These are phyloP conservation scores for Zasmidium angulare DNA, from an alignment of 2,329 filamentous ascomycete species.

Conservation along the genomic window DNA sequence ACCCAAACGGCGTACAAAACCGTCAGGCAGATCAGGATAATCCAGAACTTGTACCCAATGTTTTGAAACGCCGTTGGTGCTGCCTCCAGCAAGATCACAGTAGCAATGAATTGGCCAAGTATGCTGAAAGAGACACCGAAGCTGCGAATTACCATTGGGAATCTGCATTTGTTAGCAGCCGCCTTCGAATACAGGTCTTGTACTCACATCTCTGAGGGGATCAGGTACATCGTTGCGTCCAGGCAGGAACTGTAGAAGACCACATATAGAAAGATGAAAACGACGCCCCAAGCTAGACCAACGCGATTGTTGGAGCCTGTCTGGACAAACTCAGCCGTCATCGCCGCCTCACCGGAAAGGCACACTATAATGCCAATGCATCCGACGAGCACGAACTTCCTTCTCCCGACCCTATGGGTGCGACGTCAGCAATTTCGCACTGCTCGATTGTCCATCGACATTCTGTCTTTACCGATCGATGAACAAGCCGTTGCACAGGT, in stretches of 20 bases:
- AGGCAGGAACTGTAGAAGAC: conserved; percentile 6
- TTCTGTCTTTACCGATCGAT: conserved; percentile 2
- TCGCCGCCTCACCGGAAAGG: conserved; percentile 8
- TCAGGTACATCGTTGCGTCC: conserved; percentile 10
- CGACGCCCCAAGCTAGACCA: conserved; percentile 10
- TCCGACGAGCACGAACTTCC: conserved; percentile 10
- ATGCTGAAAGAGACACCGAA: conserved; percentile 15
- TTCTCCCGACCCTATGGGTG: conserved; percentile 1
- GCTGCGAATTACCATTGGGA: conserved; percentile 18
- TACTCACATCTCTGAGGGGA: background rate
- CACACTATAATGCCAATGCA: conserved; percentile 10
- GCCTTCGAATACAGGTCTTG: background rate
- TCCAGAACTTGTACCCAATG: conserved; percentile 19
- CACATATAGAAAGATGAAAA: conserved; percentile 11
- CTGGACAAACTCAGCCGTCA: conserved; percentile 10
- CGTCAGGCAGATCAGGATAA: conserved; percentile 17
- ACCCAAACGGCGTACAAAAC: conserved; percentile 10
- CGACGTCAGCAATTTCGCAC: background rate
- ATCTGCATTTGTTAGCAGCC: conserved; percentile 3
- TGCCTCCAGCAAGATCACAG: conserved; percentile 15
- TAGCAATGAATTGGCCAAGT: conserved; percentile 16
- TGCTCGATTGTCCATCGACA: no score
- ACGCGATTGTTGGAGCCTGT: conserved; percentile 10
- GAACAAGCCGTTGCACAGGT: conserved; percentile 6
- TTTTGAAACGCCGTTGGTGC: conserved; percentile 16